Conservation (phyloP, 805 yeast species). For the Suhomyces kilbournensis region DNA sequence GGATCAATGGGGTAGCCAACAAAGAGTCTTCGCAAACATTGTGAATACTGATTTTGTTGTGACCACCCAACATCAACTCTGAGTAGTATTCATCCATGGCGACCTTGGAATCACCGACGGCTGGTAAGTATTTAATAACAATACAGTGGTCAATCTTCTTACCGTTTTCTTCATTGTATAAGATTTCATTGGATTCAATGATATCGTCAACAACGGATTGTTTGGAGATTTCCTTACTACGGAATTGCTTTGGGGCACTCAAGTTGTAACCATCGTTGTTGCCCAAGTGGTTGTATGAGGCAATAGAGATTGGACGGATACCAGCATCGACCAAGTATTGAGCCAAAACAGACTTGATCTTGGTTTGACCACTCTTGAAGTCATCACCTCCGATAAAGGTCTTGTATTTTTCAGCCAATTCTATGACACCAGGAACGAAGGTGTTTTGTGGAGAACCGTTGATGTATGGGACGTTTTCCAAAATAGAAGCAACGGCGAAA, state of each 20-base stretch:
- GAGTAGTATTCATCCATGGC: slow-evolving; percentile 99
- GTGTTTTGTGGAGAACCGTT: slow-evolving; percentile 98
- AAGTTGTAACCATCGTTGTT: slow-evolving; percentile 94
- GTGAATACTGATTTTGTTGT: slow-evolving; percentile 89
- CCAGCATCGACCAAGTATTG: slow-evolving; percentile 97
- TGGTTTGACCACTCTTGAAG: slow-evolving; percentile 95
- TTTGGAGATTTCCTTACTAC: slow-evolving; percentile 93
- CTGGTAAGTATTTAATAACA: slow-evolving; percentile 89
- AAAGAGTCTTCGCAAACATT: slow-evolving; percentile 96
- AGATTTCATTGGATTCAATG: slow-evolving; percentile 78
- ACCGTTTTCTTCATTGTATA: slow-evolving; percentile 79
- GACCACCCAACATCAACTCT: slow-evolving; percentile 96
- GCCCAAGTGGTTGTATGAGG: slow-evolving; percentile 94
- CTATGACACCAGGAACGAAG: slow-evolving; percentile 91
- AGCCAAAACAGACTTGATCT: slow-evolving; percentile 92
- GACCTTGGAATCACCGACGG: slow-evolving; percentile 94
- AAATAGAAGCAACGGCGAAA: slow-evolving; percentile 88
- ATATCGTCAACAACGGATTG: slow-evolving; percentile 92
- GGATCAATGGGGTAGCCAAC: slow-evolving; percentile 90
- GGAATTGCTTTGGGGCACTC: slow-evolving; percentile 88
- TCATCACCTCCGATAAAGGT: slow-evolving; percentile 95
- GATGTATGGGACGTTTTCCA: slow-evolving; percentile 85
- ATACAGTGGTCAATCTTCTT: slow-evolving; percentile 86
- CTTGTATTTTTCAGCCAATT: slow-evolving; percentile 74
- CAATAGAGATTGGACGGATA: slow-evolving; percentile 89